Percentiles rank a stretch among this genome's conserved stretches.
Evolutionary conservation across 2,329 filamentous ascomycete genomes (phyloP).

Genomic region (Colletotrichum lini): DNA sequence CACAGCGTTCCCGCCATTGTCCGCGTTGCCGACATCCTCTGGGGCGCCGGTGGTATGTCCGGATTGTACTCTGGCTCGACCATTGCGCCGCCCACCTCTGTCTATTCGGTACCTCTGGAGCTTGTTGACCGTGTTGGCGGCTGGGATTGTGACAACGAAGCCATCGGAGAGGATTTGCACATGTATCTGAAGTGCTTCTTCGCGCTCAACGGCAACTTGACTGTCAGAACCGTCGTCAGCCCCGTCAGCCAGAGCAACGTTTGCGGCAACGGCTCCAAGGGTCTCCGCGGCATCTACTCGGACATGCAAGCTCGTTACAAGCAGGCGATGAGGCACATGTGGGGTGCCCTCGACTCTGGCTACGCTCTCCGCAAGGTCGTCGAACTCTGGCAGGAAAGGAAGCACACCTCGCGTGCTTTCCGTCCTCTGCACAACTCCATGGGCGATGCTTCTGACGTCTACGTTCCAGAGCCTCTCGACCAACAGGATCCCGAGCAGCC

Average conservation of each 20-base stretch:
- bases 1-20: conserved; percentile 77
- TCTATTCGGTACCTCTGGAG: conserved; percentile 78
- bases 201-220: conserved; percentile 78
- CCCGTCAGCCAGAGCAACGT: conserved; percentile 83
- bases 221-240: conserved; percentile 74
- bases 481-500: conserved; percentile 57
- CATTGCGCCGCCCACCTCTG: conserved; percentile 79
- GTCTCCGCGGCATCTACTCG: conserved; percentile 66
- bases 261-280: conserved; percentile 69
- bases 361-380: conserved; percentile 72
- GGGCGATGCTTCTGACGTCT: conserved; percentile 62
- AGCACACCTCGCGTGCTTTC: conserved; percentile 68
- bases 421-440: conserved; percentile 68
- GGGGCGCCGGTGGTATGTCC: conserved; percentile 79
- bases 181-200: conserved; percentile 88
- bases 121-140: conserved; percentile 78
- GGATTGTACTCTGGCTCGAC: conserved; percentile 75
- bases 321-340: conserved; percentile 82
- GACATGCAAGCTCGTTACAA: conserved; percentile 78
- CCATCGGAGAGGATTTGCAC: conserved; percentile 82
- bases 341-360: conserved; percentile 79
- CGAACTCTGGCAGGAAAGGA: conserved; percentile 71
- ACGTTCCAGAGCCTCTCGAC: conserved; percentile 62
- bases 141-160: conserved; percentile 79
- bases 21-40: conserved; percentile 79